Conservation (phyloP, 1,139 yeast genomes). For the Suhomyces maxii region DNA sequence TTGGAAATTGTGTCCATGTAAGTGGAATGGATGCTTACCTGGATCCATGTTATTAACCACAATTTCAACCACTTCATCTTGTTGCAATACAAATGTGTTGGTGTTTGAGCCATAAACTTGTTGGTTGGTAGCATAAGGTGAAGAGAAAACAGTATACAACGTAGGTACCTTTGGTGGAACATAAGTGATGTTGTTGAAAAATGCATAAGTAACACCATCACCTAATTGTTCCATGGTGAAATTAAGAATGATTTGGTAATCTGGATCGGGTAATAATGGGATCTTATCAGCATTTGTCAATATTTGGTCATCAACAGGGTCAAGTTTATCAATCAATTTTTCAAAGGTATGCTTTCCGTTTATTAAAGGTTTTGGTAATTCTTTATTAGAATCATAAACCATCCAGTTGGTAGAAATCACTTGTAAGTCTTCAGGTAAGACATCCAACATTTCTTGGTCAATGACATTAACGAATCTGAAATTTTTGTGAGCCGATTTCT, state of each 20-base stretch:
- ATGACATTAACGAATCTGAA: slow-evolving; percentile 63
- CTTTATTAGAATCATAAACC: slow-evolving; percentile 42
- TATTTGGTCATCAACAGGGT: slow-evolving; percentile 54
- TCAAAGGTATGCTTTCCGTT: slow-evolving; percentile 19
- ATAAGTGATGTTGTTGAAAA: slow-evolving; percentile 67
- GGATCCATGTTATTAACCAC: slow-evolving; percentile 75
- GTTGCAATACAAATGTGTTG: slow-evolving; percentile 58
- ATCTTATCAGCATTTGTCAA: slow-evolving; percentile 48
- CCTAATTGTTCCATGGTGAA: slow-evolving; percentile 68
- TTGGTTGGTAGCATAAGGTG: slow-evolving; percentile 45
- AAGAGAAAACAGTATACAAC: slow-evolving; percentile 54
- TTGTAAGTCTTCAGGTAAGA: slow-evolving; percentile 52
- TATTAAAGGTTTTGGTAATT: slow-evolving; percentile 18
- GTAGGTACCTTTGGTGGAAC: slow-evolving; percentile 68
- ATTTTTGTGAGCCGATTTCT: slow-evolving; percentile 41
- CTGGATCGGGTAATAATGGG: slow-evolving; percentile 54
- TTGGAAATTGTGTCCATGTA: slow-evolving; percentile 87
- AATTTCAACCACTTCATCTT: slow-evolving; percentile 66
- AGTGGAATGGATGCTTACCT: slow-evolving; percentile 90
- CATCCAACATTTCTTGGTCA: slow-evolving; percentile 69
- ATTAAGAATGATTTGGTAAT: slow-evolving; percentile 56
- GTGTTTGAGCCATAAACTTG: slow-evolving; percentile 69
- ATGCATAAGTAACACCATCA: slow-evolving; percentile 74
- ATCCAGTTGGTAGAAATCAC: slow-evolving; percentile 56
- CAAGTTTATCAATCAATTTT: slow-evolving; percentile 20